Conservation (phyloP, 2,329 filamentous ascomycete species). For the Calonectria montana region DNA sequence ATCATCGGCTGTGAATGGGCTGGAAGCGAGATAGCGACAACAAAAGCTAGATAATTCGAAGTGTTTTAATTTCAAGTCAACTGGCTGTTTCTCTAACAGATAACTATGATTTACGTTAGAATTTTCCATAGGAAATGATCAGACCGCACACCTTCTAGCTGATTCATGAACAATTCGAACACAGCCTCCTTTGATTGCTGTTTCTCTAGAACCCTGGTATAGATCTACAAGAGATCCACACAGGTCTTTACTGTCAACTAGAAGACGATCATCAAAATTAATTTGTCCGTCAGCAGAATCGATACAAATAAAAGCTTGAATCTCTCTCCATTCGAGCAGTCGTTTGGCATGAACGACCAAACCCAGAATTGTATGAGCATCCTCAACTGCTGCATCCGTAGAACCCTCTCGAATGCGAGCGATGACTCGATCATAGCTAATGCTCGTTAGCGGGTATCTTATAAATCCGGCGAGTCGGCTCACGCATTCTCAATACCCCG, state of each 20-base stretch:
- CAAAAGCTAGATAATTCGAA: conserved; percentile 11
- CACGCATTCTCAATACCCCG: conserved; percentile 15
- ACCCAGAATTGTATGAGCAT: background rate
- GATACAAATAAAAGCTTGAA: conserved; percentile 26
- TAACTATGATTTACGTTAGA: conserved; percentile 1
- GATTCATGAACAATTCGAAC: conserved; percentile 25
- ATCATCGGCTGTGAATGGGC: background rate
- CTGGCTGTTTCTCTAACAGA: background rate
- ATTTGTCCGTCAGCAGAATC: background rate
- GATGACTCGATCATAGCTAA: conserved; percentile 16
- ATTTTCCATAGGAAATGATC: background rate
- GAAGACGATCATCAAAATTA: background rate
- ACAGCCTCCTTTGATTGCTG: background rate
- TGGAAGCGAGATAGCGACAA: conserved; percentile 15
- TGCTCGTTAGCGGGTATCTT: background rate
- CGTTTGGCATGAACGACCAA: conserved; percentile 13
- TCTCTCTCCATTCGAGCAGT: conserved; percentile 19
- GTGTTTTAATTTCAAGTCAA: conserved; percentile 4
- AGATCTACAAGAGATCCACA: conserved; percentile 22
- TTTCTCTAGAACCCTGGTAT: background rate
- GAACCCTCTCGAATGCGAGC: background rate
- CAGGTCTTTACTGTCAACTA: conserved; percentile 17
- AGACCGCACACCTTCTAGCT: background rate
- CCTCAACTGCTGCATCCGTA: background rate
- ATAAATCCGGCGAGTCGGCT: background rate